Percentiles rank a stretch among this genome's conserved stretches.
phyloP scores from a whole-genome alignment of 345 rosid species.

The Populus alba region DNA sequence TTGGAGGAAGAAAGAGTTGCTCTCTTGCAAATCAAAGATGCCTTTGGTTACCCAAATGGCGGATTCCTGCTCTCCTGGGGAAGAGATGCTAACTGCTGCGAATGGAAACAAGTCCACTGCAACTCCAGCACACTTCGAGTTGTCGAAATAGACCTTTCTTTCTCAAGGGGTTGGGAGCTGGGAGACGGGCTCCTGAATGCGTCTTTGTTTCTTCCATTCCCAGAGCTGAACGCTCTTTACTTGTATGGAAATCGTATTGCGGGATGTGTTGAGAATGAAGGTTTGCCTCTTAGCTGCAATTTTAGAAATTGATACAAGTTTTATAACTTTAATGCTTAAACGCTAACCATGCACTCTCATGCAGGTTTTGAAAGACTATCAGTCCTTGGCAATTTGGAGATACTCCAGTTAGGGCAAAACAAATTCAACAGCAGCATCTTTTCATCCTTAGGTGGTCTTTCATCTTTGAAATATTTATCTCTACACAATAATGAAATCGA shows the following conservation, averaged over 20 bases:
- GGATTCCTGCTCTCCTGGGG: background rate
- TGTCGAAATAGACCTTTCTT: background rate
- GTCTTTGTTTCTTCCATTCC: too few relatives aligned
- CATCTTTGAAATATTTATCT: background rate
- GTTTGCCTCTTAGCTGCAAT: background rate
- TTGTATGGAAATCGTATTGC: too few relatives aligned
- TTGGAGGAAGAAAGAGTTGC: background rate
- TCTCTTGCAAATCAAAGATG: background rate
- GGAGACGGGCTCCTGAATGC: too few relatives aligned
- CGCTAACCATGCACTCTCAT: background rate
- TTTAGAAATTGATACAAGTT: background rate
- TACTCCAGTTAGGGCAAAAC: background rate
- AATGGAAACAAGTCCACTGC: background rate
- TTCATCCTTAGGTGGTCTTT: background rate
- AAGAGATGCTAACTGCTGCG: background rate
- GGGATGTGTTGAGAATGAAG: background rate
- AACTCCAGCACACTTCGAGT: background rate
- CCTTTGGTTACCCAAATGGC: background rate
- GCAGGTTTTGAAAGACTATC: conserved; percentile 6
- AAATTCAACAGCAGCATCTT: background rate
- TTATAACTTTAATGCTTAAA: background rate
- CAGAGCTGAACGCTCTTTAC: too few relatives aligned
- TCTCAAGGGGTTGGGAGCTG: background rate
- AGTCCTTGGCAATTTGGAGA: background rate
- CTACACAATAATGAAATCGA: background rate